Evolutionary conservation across 75 land plant species (phyloP).

Genomic region (Picea sitchensis): DNA sequence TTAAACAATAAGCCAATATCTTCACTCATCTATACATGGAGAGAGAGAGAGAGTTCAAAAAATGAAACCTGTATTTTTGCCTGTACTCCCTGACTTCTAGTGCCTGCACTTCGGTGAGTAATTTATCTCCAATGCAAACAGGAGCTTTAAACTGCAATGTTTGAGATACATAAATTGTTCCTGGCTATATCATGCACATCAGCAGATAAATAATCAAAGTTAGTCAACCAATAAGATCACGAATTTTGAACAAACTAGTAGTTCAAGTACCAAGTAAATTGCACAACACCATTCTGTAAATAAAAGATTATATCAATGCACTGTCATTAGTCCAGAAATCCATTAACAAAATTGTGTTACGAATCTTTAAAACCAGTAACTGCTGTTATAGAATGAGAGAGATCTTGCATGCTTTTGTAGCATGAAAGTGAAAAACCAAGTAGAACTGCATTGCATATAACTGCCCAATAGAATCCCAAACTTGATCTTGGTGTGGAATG

Average conservation of each 20-base stretch:
- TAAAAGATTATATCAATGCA: background rate
- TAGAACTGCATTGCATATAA: background rate
- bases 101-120: slow-evolving; percentile 60
- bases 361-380: background rate
- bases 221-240: slow-evolving; percentile 12
- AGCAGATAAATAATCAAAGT: slow-evolving; percentile 8
- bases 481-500: background rate
- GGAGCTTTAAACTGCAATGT: slow-evolving; percentile 68
- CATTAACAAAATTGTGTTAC: background rate
- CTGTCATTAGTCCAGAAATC: background rate
- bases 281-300: background rate
- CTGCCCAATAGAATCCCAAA: background rate
- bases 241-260: background rate
- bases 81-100: slow-evolving; percentile 33
- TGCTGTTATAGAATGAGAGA: background rate
- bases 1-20: background rate
- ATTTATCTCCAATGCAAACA: slow-evolving; percentile 50
- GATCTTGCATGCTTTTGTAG: background rate
- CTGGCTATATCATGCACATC: slow-evolving; percentile 35
- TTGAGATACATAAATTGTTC: slow-evolving; percentile 70
- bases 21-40: background rate
- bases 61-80: slow-evolving; percentile 47
- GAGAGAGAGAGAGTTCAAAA: background rate
- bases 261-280: background rate
- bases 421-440: background rate